Evolutionary conservation across 345 rosid species (phyloP).

Genomic region (Populus simonii): DNA sequence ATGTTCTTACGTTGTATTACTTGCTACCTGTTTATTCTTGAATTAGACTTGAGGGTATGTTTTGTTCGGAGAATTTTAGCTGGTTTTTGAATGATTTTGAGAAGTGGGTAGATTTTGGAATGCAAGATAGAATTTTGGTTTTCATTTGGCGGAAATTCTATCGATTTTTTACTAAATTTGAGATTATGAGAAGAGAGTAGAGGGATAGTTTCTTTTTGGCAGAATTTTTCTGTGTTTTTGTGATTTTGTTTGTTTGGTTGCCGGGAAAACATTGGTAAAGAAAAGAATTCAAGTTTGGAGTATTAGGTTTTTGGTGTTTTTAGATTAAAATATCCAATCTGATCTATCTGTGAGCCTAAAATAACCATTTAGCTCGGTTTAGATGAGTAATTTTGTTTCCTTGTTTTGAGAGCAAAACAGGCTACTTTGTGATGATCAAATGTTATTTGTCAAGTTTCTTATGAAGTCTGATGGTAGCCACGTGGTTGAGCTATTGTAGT

Average conservation of each 20-base stretch:
- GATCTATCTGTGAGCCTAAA: not conserved
- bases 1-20: not conserved
- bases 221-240: not conserved
- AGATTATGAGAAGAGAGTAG: no score
- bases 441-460: not conserved
- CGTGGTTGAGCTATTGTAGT: no score
- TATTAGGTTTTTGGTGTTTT: not conserved
- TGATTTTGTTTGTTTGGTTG: not conserved
- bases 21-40: not conserved
- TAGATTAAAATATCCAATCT: not conserved
- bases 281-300: not conserved
- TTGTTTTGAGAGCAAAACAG: not conserved
- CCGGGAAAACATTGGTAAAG: not conserved
- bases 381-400: not conserved
- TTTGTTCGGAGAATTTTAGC: not conserved
- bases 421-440: not conserved
- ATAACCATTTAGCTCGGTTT: not conserved
- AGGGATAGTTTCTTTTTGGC: not conserved
- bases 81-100: no score
- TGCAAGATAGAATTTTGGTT: not conserved
- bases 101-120: not conserved
- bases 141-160: no score
- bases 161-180: no score
- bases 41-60: not conserved
- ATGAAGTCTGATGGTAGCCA: not conserved